Base-by-base conservation (phyloP, 495 filamentous ascomycete species). In the Lophiotrema nucula region DNA sequence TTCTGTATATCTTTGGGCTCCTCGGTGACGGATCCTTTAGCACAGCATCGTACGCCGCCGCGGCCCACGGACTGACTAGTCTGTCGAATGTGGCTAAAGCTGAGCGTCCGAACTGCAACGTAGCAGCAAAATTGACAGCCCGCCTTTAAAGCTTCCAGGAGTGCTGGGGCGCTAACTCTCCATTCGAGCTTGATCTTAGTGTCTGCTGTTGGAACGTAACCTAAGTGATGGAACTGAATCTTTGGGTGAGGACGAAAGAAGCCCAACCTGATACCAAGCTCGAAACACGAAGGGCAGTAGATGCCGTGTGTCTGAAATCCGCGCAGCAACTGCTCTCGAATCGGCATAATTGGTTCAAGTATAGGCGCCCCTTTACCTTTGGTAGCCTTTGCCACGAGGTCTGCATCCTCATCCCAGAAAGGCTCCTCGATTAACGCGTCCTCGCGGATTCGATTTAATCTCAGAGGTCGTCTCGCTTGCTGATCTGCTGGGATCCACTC, bases 211-310 rank as follows among this genome's bases (percentile, higher is more conserved):
- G 31, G 31, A 35, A 35, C 31, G 31, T 35, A 35, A 15, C 15
- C 31, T 35, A 35, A 8, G 31, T 35, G 31, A 15, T 35, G 31
- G 15, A 35, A 15, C 31, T 35, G 31, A 35, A 35, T 12, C 11
- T 10, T 11, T 13, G 39, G 39, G 6, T 12, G 39, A 43, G 39
- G 39, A 43, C 39, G 39, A 21, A 43, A 21, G 39, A 43, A 43
- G 19, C 11, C 10, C 39, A 43, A 43, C 39, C 19, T 12, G 19
- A 43, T 21, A 21, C 39, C 39, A 21, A 43, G 39, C 19, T 43
- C 39, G 18, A 43, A 43, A 43, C 39, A 43, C 11, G 39, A 43
- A 43, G 39, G 11, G 19, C 39, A 43, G 39, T 43, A 43, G 39
- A 43, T 12, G 19, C 39, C 39, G 18, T 43, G 8, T 21, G 11